These are phyloP conservation scores for Calonectria hongkongensis DNA, from an alignment of 2,329 filamentous ascomycete species.

Conservation along the genomic window DNA sequence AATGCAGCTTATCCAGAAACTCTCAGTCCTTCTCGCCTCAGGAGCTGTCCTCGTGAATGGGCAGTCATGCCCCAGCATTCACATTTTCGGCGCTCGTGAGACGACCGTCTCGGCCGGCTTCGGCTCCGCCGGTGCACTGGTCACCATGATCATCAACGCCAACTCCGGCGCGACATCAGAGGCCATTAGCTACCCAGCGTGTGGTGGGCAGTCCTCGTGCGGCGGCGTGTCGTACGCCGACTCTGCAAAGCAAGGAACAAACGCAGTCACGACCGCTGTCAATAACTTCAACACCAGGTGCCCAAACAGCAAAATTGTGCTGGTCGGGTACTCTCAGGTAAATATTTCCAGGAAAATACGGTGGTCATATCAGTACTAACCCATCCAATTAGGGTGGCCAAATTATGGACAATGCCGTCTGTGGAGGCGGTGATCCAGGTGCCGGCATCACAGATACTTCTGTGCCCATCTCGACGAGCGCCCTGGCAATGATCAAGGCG, in stretches of 20 bases:
- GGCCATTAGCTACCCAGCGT: constrained; percentile 66
- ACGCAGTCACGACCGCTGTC: constrained; percentile 75
- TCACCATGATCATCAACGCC: constrained; percentile 65
- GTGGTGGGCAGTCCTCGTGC: constrained; percentile 75
- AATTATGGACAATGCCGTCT: constrained; percentile 78
- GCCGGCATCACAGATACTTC: constrained; percentile 66
- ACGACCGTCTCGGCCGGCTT: constrained; percentile 71
- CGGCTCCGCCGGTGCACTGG: constrained; percentile 69
- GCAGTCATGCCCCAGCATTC: constrained; percentile 62
- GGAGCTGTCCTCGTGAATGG: constrained; percentile 42
- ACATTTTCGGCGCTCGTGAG: constrained; percentile 69
- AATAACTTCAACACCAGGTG: constrained; percentile 75
- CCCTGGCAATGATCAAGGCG: constrained; percentile 75
- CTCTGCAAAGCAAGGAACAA: constrained; percentile 74
- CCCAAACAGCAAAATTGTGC: constrained; percentile 73
- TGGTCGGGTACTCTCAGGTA: constrained; percentile 78
- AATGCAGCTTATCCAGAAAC: constrained; percentile 23
- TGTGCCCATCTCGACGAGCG: constrained; percentile 65
- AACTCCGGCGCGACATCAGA: constrained; percentile 38
- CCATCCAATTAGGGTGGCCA: constrained; percentile 70
- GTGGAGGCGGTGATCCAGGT: constrained; percentile 73
- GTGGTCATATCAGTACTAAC: accelerated
- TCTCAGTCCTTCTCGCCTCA: constrained; percentile 21
- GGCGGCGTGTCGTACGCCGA: constrained; percentile 76
- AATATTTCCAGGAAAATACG: accelerated